phyloP scores from a whole-genome alignment of 2,329 filamentous ascomycete species.

The Pseudonectria foliicola region DNA sequence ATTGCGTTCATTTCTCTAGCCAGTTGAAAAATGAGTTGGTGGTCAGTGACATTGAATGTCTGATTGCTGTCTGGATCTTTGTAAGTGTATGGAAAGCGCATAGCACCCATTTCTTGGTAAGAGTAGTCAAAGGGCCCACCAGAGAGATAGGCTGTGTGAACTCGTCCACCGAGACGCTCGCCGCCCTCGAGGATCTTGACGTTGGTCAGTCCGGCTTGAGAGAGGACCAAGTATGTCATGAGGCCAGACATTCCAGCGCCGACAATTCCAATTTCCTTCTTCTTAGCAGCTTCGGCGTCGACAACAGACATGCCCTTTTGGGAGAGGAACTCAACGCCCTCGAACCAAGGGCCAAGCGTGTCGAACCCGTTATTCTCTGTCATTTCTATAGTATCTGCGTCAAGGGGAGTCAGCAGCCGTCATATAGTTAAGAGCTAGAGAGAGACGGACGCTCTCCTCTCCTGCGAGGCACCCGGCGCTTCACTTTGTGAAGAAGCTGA shows the following conservation, averaged over 20 bases:
- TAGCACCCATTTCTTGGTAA: slow-evolving; percentile 61
- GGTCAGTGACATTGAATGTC: slow-evolving; percentile 53
- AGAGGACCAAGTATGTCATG: slow-evolving; percentile 49
- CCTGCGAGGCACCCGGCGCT: slow-evolving; percentile 2
- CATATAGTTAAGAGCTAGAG: slow-evolving; percentile 1
- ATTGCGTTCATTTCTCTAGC: slow-evolving; percentile 52
- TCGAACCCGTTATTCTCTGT: slow-evolving; percentile 43
- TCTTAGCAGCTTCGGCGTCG: slow-evolving; percentile 9
- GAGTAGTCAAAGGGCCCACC: slow-evolving; percentile 55
- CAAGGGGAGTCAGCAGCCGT: slow-evolving; percentile 12
- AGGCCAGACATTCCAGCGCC: slow-evolving; percentile 60
- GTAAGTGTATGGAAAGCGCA: slow-evolving; percentile 54
- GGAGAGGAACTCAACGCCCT: slow-evolving; percentile 53
- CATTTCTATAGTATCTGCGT: slow-evolving; percentile 34
- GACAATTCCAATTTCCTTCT: slow-evolving; percentile 48
- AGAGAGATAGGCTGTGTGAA: slow-evolving; percentile 56
- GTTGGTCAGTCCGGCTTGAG: slow-evolving; percentile 48
- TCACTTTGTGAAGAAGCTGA: slow-evolving; percentile 18
- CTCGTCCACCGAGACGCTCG: slow-evolving; percentile 53
- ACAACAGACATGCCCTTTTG: slow-evolving; percentile 42
- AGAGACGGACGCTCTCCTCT: slow-evolving; percentile 5
- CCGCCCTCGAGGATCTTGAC: slow-evolving; percentile 56
- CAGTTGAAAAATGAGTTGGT: slow-evolving; percentile 58
- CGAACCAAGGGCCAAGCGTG: slow-evolving; percentile 54
- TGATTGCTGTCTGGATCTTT: slow-evolving; percentile 44